Conservation (phyloP, 805 yeast genomes). For the Kodamaea restingae region DNA sequence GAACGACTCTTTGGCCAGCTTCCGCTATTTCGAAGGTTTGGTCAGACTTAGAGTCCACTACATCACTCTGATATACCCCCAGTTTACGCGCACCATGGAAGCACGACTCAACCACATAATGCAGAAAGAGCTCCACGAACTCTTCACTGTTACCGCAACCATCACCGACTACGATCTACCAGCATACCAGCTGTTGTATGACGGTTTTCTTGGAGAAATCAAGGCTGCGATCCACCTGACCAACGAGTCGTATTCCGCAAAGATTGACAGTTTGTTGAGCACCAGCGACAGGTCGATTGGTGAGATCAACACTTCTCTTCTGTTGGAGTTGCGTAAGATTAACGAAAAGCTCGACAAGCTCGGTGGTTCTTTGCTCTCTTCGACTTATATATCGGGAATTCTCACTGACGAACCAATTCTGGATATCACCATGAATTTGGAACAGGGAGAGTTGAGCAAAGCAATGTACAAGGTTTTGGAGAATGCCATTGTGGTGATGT, state of each 20-base stretch:
- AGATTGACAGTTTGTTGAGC: constrained; percentile 58
- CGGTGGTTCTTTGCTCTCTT: constrained; percentile 27
- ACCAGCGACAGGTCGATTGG: constrained; percentile 66
- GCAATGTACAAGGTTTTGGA: constrained; percentile 46
- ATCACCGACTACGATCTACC: constrained; percentile 34
- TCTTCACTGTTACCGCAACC: constrained; percentile 17
- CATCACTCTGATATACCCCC: constrained; percentile 20
- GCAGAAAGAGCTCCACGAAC: constrained; percentile 14
- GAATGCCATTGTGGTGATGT: constrained; percentile 45
- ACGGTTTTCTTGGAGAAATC: constrained; percentile 31
- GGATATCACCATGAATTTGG: constrained; percentile 9
- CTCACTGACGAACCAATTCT: constrained; percentile 13
- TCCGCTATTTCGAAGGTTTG: constrained; percentile 15
- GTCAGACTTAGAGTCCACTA: constrained; percentile 16
- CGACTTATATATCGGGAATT: constrained; percentile 8
- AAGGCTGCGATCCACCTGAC: constrained; percentile 32
- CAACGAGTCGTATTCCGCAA: constrained; percentile 45
- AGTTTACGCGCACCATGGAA: constrained; percentile 13
- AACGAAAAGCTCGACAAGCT: constrained; percentile 47
- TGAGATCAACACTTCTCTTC: constrained; percentile 67
- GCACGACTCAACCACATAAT: constrained; percentile 16
- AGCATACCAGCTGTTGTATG: constrained; percentile 29
- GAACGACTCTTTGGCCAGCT: not conserved
- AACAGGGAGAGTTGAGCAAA: constrained; percentile 32
- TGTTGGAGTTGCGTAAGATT: constrained; percentile 55